Evolutionary conservation across 2,329 filamentous ascomycete species (phyloP), one percentile per base, ranked within the genome.

Genomic region (Aphanoascus verrucosus): DNA sequence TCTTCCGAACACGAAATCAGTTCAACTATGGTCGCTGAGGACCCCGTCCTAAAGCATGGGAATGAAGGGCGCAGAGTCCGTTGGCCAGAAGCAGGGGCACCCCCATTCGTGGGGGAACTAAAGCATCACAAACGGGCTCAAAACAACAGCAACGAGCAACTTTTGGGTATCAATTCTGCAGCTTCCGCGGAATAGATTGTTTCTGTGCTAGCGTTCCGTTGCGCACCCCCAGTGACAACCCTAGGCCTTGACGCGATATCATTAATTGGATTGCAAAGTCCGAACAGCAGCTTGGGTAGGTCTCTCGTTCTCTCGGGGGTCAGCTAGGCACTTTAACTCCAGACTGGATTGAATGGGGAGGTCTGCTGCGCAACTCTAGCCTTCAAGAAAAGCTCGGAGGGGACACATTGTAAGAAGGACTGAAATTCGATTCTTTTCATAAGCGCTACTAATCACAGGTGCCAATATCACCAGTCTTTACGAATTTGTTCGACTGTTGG

Each of bases 21-120:
- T 0, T 62, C 77, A 6, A 68, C 73, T 31, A 58, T 71, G 15
- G 74, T 74, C 0, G 61, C 75, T 2, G 66, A 67, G 1, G 69
- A 68, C 45, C 60, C 77, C 19, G 69, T 69, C 2, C 57, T 76
- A 1, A 72, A 70, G 70, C 73, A 1, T 77, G 73, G 72, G 67
- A 70, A 6, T 66, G 60, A 28, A 46, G 61, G 31, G 56, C 38
- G 40, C 40, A 19, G n/a, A 8, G 11, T 5, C 5, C 9, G 12
- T 48, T 17, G 41, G 7, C 11, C 19, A 23, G 41, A 44, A 2
- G 11, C 12, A 9, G 7, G 7, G 4, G n/a, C 20, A 19, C 41
- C 19, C 9, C 15, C 12, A 14, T 44, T 44, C 17, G 23, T 44
- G 8, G 20, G 23, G 5, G 14, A 19, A 14, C 23, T 44, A 15